A percentile compares a stretch with the other conserved stretches of the same genome.
Conservation (phyloP, 2,329 filamentous ascomycete genomes). For the Lasiodiplodia theobromae region DNA sequence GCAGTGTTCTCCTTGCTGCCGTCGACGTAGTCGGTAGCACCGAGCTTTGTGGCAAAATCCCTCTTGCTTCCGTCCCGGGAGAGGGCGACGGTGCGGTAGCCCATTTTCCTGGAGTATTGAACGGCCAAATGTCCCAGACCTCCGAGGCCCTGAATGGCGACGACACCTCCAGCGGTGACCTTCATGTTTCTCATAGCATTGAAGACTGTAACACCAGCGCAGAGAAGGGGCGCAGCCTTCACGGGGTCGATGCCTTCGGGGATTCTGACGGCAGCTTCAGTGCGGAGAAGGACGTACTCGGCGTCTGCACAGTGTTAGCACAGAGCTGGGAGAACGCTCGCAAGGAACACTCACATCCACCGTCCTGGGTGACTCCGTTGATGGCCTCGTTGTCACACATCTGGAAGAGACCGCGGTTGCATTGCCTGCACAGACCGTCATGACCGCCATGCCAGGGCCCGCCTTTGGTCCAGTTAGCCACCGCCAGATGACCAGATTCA, state of each 20-base stretch:
- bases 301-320: conserved; percentile 49
- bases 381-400: conserved; percentile 69
- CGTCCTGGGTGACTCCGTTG: conserved; percentile 71
- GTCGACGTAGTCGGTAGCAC: conserved; percentile 65
- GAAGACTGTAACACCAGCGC: conserved; percentile 60
- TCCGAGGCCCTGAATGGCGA: conserved; percentile 62
- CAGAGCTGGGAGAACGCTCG: neutral
- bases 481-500: conserved; percentile 45
- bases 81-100: conserved; percentile 60
- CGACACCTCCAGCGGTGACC: conserved; percentile 53
- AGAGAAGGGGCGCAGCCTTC: conserved; percentile 55
- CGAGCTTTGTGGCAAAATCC: conserved; percentile 61
- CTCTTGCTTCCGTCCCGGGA: conserved; percentile 60
- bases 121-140: conserved; percentile 61
- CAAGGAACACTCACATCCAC: conserved; percentile 62
- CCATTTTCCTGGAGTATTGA: conserved; percentile 61
- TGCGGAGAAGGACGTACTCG: conserved; percentile 67
- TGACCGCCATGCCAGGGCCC: conserved; percentile 71
- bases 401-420: conserved; percentile 70
- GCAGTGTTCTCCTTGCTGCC: conserved; percentile 59
- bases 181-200: conserved; percentile 59
- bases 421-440: conserved; percentile 67
- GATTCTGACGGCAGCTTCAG: conserved; percentile 65
- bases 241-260: conserved; percentile 56
- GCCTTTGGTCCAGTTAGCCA: neutral